A percentile compares a stretch with the other conserved stretches of the same genome.
phyloP scores from a whole-genome alignment of 768 basidiomycete genomes.

The Lactifluus subvellereus region DNA sequence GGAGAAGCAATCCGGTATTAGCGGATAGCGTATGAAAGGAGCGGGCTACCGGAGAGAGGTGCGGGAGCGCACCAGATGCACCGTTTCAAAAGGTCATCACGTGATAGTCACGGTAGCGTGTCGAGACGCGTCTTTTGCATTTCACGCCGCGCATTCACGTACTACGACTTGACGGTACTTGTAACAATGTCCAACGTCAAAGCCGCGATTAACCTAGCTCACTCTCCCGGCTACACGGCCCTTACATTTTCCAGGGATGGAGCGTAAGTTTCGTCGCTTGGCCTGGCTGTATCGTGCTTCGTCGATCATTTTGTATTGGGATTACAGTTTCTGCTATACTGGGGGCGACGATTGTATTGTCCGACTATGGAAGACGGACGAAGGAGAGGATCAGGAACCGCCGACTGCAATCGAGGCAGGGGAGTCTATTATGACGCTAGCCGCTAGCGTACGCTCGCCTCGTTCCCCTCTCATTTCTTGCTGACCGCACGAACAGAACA shows the following conservation, averaged over 20 bases:
- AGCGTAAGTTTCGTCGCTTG: conserved; percentile 10
- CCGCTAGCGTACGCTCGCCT: conserved; percentile 15
- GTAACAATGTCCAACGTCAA: conserved; percentile 15
- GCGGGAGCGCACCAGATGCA: too few relatives aligned
- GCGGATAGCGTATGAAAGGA: too few relatives aligned
- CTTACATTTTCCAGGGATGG: conserved; percentile 24
- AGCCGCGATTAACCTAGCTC: conserved; percentile 20
- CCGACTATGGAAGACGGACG: conserved; percentile 23
- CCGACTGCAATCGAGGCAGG: conserved; percentile 19
- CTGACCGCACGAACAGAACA: conserved; percentile 29
- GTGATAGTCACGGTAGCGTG: conserved; percentile 1
- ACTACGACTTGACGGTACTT: too few relatives aligned
- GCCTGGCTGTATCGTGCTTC: not conserved
- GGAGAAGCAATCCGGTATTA: too few relatives aligned
- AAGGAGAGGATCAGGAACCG: conserved; percentile 23
- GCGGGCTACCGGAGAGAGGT: too few relatives aligned
- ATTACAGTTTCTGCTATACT: conserved; percentile 21
- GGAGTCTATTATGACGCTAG: conserved; percentile 18
- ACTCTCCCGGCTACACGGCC: conserved; percentile 20
- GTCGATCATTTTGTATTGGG: not conserved
- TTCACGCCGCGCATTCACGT: not conserved
- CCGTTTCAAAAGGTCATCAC: not conserved
- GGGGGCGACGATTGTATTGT: conserved; percentile 25
- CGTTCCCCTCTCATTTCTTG: not conserved
- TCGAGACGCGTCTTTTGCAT: conserved; percentile 2